Evolutionary conservation across 768 basidiomycete species (phyloP).

Genomic region (Dacryopinax primogenitus): DNA sequence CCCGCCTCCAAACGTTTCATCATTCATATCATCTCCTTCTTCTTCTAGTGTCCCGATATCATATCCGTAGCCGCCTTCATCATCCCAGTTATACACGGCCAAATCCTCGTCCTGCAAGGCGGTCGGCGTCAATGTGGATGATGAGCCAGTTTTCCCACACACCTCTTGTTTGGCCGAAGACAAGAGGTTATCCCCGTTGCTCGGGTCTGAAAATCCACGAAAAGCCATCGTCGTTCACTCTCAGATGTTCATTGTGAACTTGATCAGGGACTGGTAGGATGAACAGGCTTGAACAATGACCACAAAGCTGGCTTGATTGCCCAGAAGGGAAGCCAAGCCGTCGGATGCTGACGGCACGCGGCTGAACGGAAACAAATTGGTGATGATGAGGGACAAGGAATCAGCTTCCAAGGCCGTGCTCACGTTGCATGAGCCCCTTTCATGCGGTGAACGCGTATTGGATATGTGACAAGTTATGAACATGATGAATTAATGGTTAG

Average conservation of each 20-base stretch:
- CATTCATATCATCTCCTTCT: slow-evolving; percentile 84
- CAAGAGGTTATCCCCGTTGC: neutral
- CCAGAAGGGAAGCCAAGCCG: neutral
- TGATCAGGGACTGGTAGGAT: neutral
- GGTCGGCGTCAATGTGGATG: neutral
- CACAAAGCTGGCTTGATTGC: neutral
- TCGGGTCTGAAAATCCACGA: neutral
- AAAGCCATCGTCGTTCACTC: neutral
- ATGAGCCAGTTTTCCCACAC: neutral
- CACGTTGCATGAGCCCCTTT: neutral
- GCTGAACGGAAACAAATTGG: slow-evolving; percentile 6
- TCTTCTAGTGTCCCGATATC: slow-evolving; percentile 82
- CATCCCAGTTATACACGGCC: slow-evolving; percentile 72
- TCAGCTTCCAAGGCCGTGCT: neutral
- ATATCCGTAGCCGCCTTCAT: slow-evolving; percentile 61
- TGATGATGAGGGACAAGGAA: neutral
- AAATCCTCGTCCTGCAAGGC: slow-evolving; percentile 49
- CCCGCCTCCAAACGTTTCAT: slow-evolving; percentile 85
- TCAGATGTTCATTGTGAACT: neutral
- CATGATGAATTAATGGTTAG: neutral
- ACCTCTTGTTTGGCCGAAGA: neutral
- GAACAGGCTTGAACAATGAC: slow-evolving; percentile 3
- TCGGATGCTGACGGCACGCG: slow-evolving; percentile 10
- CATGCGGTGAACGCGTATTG: neutral
- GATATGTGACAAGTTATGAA: neutral